Evolutionary conservation across 495 filamentous ascomycete genomes (phyloP), one percentile per base, ranked within the genome.

Genomic region (Penicillium chermesinum): DNA sequence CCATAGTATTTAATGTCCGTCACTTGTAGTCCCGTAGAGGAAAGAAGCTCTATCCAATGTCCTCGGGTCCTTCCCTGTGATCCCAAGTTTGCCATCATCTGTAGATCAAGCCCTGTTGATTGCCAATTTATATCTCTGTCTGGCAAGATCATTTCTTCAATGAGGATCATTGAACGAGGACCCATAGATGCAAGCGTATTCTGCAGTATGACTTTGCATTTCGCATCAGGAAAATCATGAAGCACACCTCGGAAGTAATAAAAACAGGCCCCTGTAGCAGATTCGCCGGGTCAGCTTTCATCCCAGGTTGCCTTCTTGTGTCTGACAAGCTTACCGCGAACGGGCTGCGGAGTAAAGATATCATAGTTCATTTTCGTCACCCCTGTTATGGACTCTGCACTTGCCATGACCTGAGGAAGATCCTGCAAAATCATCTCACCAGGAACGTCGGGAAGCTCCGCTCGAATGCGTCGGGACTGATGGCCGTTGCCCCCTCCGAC

Each of bases 121-220:
- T 16, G 15, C 10, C 20, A 16, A 22, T 41, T 20, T 12, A 41
- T 18, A n/a, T 41, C 10, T 20, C 21, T 19, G 20, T 16, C 9
- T 4, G 38, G 38, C 38, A 41, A n/a, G 21, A 41, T 18, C 18
- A 41, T 19, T 21, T 41, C 38, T n/a, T 41, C 38, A n/a, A 41
- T 15, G 2, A 41, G 13, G 8, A 41, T 41, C n/a, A 21, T 16
- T 7, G 38, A 41, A 22, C 21, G 3, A 3, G 17, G 7, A 2
- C 21, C 38, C 38, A 41, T 8, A 21, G 38, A 16, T 19, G 15
- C 10, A 1, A 41, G 16, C 4, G 20, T 16, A 21, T 41, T 22
- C 10, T 9, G 8, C 38, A 41, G 13, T 1, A 41, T 41, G 16
- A 19, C 21, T 22, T 9, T 41, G 17, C 38, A 19, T 13, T 41